A percentile compares a stretch with the other conserved stretches of the same genome.
Conservation (phyloP, 176 grass and related monocot species). For the Typha latifolia region DNA sequence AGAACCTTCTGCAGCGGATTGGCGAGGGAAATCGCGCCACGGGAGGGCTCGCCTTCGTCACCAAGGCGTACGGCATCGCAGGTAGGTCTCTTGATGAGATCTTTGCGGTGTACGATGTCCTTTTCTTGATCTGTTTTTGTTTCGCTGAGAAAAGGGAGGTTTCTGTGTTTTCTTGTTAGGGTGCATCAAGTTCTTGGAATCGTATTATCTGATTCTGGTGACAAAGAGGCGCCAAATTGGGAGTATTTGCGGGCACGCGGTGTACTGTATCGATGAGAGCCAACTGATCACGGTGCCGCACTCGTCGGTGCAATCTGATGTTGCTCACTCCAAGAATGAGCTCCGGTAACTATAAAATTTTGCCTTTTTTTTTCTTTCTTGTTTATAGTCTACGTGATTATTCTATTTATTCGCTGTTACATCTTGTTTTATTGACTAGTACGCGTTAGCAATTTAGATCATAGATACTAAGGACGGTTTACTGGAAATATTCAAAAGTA, state of each 20-base stretch:
- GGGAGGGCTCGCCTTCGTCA: slow-evolving; percentile 63
- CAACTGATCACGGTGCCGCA: slow-evolving; percentile 83
- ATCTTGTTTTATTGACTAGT: too few relatives aligned
- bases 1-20: slow-evolving; percentile 79
- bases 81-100: slow-evolving; percentile 20
- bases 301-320: slow-evolving; percentile 69
- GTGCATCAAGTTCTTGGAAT: slow-evolving; percentile 93
- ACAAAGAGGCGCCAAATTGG: slow-evolving; percentile 86
- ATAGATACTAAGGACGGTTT: too few relatives aligned
- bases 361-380: background rate
- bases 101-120: background rate
- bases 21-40: slow-evolving; percentile 83
- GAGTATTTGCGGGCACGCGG: slow-evolving; percentile 74
- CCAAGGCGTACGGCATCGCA: slow-evolving; percentile 90
- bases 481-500: too few relatives aligned
- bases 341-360: slow-evolving; percentile 36
- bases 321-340: slow-evolving; percentile 78
- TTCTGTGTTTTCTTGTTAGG: slow-evolving; percentile 28
- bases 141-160: background rate
- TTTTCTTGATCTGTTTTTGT: background rate
- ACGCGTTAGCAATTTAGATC: too few relatives aligned
- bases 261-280: slow-evolving; percentile 87
- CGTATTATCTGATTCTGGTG: slow-evolving; percentile 92
- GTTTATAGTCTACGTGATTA: too few relatives aligned
- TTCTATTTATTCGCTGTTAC: too few relatives aligned